Evolutionary conservation across 192 early-diverging fungal species (phyloP), one percentile per base, ranked within the genome.

Genomic region (Rhizoclosmatium sp.): DNA sequence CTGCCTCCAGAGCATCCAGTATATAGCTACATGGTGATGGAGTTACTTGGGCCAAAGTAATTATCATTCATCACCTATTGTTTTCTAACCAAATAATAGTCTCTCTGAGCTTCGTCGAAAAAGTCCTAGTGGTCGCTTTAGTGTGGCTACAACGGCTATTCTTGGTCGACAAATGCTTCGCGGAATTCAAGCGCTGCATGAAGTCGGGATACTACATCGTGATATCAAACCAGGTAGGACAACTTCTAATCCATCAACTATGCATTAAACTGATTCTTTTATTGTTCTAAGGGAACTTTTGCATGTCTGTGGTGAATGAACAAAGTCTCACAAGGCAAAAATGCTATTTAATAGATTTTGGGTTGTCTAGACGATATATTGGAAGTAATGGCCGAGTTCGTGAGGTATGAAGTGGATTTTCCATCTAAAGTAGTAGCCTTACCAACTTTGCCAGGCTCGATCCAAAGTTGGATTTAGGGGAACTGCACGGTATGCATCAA

Each of bases 1-100:
- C 47, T 77, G 44, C 61, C 75, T 14, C 71, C 80, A 19, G 72
- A 70, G 64, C 65, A 54, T 7, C 80, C 75, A 65, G 73, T 80
- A 41, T 87, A 89, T 69, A 81, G 60, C 54, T 91, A 88, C 67
- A 56, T 91, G 71, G 88, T 91, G 47, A 91, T 91, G 89, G 67
- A 83, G 44, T 75, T 89, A 39, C 77, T 90, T n/a, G 89, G 89
- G 4, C 75, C 85, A 65, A 90, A 84, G 87, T 86, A 82, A 78
- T 80, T 59, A 10, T 47, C 46, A 2, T 45, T 40, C 46, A 19
- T 62, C 21, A 9, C 66, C 23, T 4, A 31, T 23, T 47, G 59
- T 47, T 66, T 68, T 82, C 61, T 5, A 14, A 46, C 47, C 21
- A 62, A 62, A 31, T 71, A 4, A 19, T 72, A 87, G 87, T 68